These are phyloP conservation scores for Colletotrichum sansevieriae DNA, from an alignment of 2,329 filamentous ascomycete genomes.

Conservation along the genomic window DNA sequence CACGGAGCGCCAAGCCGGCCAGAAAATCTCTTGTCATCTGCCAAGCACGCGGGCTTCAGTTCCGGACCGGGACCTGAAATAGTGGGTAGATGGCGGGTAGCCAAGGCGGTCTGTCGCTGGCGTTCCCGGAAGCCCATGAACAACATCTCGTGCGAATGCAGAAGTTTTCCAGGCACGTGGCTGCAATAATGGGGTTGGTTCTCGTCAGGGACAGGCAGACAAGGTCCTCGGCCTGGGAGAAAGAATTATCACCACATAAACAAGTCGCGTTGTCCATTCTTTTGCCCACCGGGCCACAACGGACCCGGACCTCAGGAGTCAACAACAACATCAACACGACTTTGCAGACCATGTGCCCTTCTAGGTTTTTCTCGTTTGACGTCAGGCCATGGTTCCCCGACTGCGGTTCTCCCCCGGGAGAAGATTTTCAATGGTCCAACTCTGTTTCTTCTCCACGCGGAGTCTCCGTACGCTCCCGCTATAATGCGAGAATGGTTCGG, in stretches of 20 bases:
- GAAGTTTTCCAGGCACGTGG: slow-evolving; percentile 11
- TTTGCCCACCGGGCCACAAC: background rate
- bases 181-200: slow-evolving; percentile 8
- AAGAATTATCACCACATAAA: background rate
- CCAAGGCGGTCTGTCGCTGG: slow-evolving; percentile 15
- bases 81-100: slow-evolving; percentile 2
- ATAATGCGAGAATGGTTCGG: slow-evolving; percentile 10
- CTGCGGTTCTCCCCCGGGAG: slow-evolving; percentile 3
- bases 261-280: background rate
- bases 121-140: background rate
- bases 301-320: background rate
- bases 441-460: slow-evolving; percentile 24
- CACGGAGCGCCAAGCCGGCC: slow-evolving; percentile 25
- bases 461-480: slow-evolving; percentile 23
- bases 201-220: background rate
- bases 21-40: slow-evolving; percentile 1
- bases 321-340: background rate
- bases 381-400: slow-evolving; percentile 15
- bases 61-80: slow-evolving; percentile 15
- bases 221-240: background rate
- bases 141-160: background rate
- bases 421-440: slow-evolving; percentile 19
- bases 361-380: slow-evolving; percentile 22
- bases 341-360: slow-evolving; percentile 22
- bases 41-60: slow-evolving; percentile 9